A percentile compares a stretch with the other conserved stretches of the same genome.
phyloP scores from a whole-genome alignment of 257 asterid species.

The Scutellaria baicalensis region DNA sequence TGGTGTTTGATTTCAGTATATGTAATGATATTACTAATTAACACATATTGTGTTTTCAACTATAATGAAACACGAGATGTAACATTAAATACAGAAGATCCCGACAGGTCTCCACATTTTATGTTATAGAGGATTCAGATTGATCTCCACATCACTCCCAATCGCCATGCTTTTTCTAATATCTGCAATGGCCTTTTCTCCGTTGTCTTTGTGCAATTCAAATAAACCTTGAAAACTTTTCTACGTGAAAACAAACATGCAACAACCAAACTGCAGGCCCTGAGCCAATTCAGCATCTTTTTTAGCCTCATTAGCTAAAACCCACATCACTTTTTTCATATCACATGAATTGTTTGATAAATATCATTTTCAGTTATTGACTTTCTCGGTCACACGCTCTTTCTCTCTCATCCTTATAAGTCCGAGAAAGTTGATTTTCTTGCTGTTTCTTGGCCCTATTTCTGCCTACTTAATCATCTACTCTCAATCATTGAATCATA shows the following conservation, averaged over 20 bases:
- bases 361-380: slow-evolving; percentile 40
- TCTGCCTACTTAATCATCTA: not conserved
- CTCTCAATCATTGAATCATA: slow-evolving; percentile 10
- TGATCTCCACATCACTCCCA: slow-evolving; percentile 3
- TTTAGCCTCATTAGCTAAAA: slow-evolving; percentile 5
- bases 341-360: slow-evolving; percentile 28
- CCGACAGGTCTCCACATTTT: too few species aligned
- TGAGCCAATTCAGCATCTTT: slow-evolving; percentile 34
- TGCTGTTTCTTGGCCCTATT: not conserved
- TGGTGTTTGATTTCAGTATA: too few species aligned
- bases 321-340: slow-evolving; percentile 7
- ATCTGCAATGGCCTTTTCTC: not conserved
- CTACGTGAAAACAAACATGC: slow-evolving; percentile 18
- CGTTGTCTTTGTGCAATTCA: not conserved
- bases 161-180: not conserved
- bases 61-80: too few species aligned
- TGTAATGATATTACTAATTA: too few species aligned
- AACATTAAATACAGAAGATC: too few species aligned
- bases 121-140: too few species aligned
- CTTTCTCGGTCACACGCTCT: slow-evolving; percentile 15
- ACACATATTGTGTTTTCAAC: too few species aligned
- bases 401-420: not conserved
- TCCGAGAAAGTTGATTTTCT: slow-evolving; percentile 3
- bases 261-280: slow-evolving; percentile 31
- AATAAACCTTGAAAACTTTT: slow-evolving; percentile 10